These are phyloP conservation scores for Teunomyces stri DNA, from an alignment of 805 yeast genomes.

Conservation along the genomic window DNA sequence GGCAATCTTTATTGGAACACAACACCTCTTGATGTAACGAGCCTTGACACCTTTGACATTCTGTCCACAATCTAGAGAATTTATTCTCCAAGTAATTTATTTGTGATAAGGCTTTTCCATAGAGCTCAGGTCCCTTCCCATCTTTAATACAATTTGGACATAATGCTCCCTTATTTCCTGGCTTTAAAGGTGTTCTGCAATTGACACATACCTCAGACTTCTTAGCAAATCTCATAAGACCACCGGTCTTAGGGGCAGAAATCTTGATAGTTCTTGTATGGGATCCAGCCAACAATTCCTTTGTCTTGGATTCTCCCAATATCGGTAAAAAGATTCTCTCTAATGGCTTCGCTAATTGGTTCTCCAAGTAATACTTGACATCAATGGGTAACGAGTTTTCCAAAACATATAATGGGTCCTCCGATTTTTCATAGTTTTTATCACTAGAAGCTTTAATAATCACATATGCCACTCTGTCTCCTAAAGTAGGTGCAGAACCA, in stretches of 20 bases:
- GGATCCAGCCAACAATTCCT: slow-evolving; percentile 74
- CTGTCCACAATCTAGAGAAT: slow-evolving; percentile 92
- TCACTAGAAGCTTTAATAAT: slow-evolving; percentile 75
- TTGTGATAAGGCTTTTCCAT: slow-evolving; percentile 75
- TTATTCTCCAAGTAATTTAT: slow-evolving; percentile 78
- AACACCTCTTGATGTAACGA: slow-evolving; percentile 92
- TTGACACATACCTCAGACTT: slow-evolving; percentile 85
- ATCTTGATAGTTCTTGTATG: slow-evolving; percentile 78
- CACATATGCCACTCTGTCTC: slow-evolving; percentile 98
- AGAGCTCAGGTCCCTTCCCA: slow-evolving; percentile 64
- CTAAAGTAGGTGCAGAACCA: slow-evolving; percentile 94
- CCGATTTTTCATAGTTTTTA: slow-evolving; percentile 92
- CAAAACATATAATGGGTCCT: slow-evolving; percentile 90
- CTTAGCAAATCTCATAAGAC: slow-evolving; percentile 86
- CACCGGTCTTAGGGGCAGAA: slow-evolving; percentile 77
- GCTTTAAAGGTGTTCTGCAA: slow-evolving; percentile 77
- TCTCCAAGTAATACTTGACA: slow-evolving; percentile 88
- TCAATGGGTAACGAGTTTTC: slow-evolving; percentile 93
- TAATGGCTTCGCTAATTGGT: slow-evolving; percentile 89
- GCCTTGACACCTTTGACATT: slow-evolving; percentile 97
- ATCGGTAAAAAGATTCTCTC: slow-evolving; percentile 94
- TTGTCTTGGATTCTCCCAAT: slow-evolving; percentile 80
- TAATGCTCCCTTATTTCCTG: slow-evolving; percentile 62
- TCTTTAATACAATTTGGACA: slow-evolving; percentile 74
- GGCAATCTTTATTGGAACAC: slow-evolving; percentile 95